phyloP scores from a whole-genome alignment of 1,284 basidiomycete species.

The Apiotrichum gracile region DNA sequence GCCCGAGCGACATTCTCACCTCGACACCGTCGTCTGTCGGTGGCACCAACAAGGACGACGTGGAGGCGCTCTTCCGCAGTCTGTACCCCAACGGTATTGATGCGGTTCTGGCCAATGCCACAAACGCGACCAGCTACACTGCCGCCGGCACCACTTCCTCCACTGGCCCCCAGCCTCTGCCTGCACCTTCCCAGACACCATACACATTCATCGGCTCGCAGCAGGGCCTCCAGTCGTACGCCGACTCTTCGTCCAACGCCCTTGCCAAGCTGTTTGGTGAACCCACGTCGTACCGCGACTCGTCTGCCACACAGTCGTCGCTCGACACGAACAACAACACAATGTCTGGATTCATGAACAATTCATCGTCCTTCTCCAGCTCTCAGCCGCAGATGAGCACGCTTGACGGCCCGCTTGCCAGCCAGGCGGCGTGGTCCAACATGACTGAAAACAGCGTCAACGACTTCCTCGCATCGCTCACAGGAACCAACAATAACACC shows the following conservation, averaged over 20 bases:
- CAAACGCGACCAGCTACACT: not conserved
- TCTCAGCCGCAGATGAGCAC: not conserved
- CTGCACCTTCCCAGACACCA: slow-evolving; percentile 7
- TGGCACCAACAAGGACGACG: slow-evolving; percentile 22
- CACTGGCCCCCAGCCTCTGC: slow-evolving; percentile 1
- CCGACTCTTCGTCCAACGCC: slow-evolving; percentile 20
- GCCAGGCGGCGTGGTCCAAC: slow-evolving; percentile 21
- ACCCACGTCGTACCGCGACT: slow-evolving; percentile 19
- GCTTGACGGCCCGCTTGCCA: not conserved
- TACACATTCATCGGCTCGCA: slow-evolving; percentile 31
- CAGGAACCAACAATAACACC: slow-evolving; percentile 10
- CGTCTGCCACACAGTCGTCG: not conserved
- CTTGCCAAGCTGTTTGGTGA: slow-evolving; percentile 19
- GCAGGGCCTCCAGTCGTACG: slow-evolving; percentile 31
- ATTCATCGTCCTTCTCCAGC: not conserved
- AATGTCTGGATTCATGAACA: not conserved
- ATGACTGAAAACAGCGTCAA: slow-evolving; percentile 30
- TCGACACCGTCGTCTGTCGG: slow-evolving; percentile 10
- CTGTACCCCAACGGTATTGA: slow-evolving; percentile 34
- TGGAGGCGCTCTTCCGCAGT: slow-evolving; percentile 41
- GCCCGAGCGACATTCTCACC: slow-evolving; percentile 6
- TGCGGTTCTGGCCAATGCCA: slow-evolving; percentile 4
- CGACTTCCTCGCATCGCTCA: slow-evolving; percentile 40
- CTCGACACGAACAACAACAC: not conserved
- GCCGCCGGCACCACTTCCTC: not conserved